phyloP scores from a whole-genome alignment of 306 rosid genomes.

The Coriaria nepalensis region DNA sequence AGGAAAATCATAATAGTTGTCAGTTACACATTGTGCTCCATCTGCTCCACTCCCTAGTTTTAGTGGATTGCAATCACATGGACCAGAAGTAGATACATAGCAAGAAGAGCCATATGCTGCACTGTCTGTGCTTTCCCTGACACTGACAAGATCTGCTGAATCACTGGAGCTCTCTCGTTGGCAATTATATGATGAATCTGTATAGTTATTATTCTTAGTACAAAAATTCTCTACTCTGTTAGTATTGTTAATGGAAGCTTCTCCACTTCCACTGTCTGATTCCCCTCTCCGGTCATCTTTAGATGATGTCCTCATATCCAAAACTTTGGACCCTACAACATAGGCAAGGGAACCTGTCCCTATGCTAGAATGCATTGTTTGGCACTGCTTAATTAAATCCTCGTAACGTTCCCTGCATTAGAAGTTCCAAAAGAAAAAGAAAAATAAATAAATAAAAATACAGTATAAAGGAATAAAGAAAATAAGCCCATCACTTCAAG shows the following conservation, averaged over 20 bases:
- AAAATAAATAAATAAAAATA: too few species aligned
- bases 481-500: conserved; percentile 8
- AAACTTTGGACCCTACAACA: conserved; percentile 79
- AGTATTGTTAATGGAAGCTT: conserved; percentile 31
- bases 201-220: conserved; percentile 35
- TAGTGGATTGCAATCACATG: conserved; percentile 32
- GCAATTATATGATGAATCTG: conserved; percentile 26
- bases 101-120: conserved; percentile 31
- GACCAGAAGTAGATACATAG: conserved; percentile 23
- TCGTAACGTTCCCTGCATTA: conserved; percentile 64
- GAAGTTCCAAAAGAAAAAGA: conserved; percentile 12
- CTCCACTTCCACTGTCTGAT: conserved; percentile 31
- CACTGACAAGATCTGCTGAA: conserved; percentile 36
- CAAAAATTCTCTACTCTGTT: conserved; percentile 28
- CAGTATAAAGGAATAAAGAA: too few species aligned
- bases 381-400: conserved; percentile 74
- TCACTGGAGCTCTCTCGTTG: conserved; percentile 42
- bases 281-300: conserved; percentile 32
- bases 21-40: conserved; percentile 30
- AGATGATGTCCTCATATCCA: conserved; percentile 83
- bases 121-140: conserved; percentile 43
- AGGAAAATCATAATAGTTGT: conserved; percentile 53
- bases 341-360: conserved; percentile 95
- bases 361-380: conserved; percentile 70
- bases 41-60: conserved; percentile 35